Conservation (phyloP, 768 basidiomycete genomes). For the Lactarius hatsudake region DNA sequence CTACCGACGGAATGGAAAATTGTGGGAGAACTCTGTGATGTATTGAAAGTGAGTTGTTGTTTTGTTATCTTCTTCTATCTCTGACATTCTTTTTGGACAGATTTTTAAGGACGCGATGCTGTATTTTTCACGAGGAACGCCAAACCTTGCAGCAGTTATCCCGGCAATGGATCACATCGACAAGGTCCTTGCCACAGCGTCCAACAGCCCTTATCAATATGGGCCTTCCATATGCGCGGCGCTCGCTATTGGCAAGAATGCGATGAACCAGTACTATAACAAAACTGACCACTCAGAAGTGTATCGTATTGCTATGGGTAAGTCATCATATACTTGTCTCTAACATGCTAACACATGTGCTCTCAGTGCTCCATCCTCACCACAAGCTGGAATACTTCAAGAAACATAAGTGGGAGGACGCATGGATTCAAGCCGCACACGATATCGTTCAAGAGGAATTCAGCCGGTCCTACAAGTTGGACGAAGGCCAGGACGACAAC, state of each 20-base stretch:
- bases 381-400: background rate
- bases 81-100: too few relatives aligned
- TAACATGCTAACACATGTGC: background rate
- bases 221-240: background rate
- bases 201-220: background rate
- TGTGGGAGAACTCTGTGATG: too few relatives aligned
- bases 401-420: too few relatives aligned
- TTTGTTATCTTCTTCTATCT: too few relatives aligned
- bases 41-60: too few relatives aligned
- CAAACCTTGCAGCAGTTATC: constrained; percentile 36
- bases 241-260: background rate
- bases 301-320: constrained; percentile 15
- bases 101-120: too few relatives aligned
- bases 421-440: too few relatives aligned
- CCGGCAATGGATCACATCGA: constrained; percentile 41
- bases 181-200: background rate
- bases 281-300: background rate
- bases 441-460: too few relatives aligned
- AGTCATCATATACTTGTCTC: background rate
- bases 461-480: too few relatives aligned
- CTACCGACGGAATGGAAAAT: too few relatives aligned
- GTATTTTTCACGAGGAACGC: constrained; percentile 33
- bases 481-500: too few relatives aligned
- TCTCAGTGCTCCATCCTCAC: background rate
- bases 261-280: background rate